Evolutionary conservation across 108 stramenopile genomes (phyloP), one percentile per base, ranked within the genome.

Genomic region (Cyclotella sp.): DNA sequence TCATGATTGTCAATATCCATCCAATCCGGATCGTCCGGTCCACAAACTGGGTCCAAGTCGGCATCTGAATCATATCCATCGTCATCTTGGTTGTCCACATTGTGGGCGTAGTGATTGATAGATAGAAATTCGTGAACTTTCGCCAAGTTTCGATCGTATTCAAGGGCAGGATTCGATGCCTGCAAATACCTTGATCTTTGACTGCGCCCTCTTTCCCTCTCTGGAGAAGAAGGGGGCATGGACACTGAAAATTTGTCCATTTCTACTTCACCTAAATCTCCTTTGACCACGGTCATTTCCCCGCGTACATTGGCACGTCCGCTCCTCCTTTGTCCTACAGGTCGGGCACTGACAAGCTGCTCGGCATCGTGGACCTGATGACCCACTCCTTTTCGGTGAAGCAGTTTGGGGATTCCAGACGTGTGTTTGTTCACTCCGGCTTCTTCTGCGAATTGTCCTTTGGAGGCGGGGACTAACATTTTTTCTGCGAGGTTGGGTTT

Each of bases 391-490:
- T 87, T 89, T 13, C 88, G 81, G n/a, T 82, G 89, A 9, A 83
- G 58, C n/a, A 89, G 60, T 52, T 82, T 82, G 21, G 93, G 93
- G 78, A 93, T 87, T 21, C 87, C 83, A 19, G 86, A 82, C 28
- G 83, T 51, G 43, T 89, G 87, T 18, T 76, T 79, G 15, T 27
- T 24, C 29, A 26, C 47, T 11, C 67, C 45, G 43, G 27, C 57
- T 14, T 22, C 57, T 14, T 22, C 22, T 1, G 49, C 51, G 40
- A 44, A 28, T 39, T 49, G 61, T 13, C 72, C 79, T 22, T 73
- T 45, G 21, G 79, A 73, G 13, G 79, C 79, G 7, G 79, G 79
- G 30, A 68, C 53, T 9, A 81, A 41, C 14, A 81, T 68, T 15
- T 46, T 69, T 45, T 81, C 79, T 52, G 79, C 79, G 63, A 81